These are phyloP conservation scores for Periglandula ipomoeae DNA, from an alignment of 2,329 filamentous ascomycete species.

Conservation along the genomic window DNA sequence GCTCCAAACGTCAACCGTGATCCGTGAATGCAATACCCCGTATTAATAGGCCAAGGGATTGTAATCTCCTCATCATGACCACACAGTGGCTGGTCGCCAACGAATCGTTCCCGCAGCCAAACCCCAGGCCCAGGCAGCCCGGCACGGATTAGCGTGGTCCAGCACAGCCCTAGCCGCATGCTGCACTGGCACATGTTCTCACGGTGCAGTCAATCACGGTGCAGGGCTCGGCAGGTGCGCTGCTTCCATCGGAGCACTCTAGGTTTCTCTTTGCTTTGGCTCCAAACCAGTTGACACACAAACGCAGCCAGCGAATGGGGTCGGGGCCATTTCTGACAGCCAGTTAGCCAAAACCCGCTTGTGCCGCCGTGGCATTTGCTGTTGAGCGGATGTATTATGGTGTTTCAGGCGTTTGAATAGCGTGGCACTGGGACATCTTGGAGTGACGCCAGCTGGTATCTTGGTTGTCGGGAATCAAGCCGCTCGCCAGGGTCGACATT, in stretches of 20 bases:
- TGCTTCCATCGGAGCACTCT: not conserved
- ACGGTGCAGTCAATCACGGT: conserved; percentile 5
- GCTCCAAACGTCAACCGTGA: too few relatives aligned
- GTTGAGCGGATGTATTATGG: not conserved
- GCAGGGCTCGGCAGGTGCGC: not conserved
- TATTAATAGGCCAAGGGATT: not conserved
- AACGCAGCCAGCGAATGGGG: not conserved
- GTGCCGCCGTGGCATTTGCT: not conserved
- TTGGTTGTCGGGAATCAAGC: too few relatives aligned
- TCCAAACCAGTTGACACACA: not conserved
- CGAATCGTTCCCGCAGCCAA: conserved; percentile 3
- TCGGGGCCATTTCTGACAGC: not conserved
- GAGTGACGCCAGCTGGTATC: too few relatives aligned
- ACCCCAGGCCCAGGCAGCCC: not conserved
- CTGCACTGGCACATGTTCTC: conserved; percentile 1
- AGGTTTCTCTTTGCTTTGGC: not conserved
- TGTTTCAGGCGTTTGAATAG: not conserved
- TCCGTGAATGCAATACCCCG: not conserved
- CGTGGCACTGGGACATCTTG: too few relatives aligned
- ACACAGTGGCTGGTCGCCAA: not conserved
- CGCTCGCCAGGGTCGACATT: too few relatives aligned
- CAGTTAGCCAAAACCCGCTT: not conserved
- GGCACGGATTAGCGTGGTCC: too few relatives aligned
- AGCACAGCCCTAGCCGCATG: too few relatives aligned
- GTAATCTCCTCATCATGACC: not conserved